Evolutionary conservation across 495 filamentous ascomycete genomes (phyloP), one percentile per base, ranked within the genome.

Genomic region (Hypoxylon fuscum): DNA sequence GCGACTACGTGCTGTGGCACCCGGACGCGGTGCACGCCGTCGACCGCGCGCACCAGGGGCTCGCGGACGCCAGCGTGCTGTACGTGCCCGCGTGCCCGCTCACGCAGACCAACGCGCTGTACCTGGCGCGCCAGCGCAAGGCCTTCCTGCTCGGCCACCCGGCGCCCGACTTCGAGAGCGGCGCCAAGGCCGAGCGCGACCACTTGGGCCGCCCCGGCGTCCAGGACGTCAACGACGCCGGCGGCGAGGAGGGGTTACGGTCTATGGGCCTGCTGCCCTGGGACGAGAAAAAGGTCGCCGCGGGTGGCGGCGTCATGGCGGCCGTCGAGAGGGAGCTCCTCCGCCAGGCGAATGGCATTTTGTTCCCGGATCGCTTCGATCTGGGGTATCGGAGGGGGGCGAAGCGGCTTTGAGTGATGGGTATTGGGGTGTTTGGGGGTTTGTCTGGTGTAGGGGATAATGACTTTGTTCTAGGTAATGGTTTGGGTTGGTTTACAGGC

Each of bases 1-100:
- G 93, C 7, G 92, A 96, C 72, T 96, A 90, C 71, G 90, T 96
- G 3, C 84, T 88, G 14, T 96, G 93, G 92, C 93, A 96, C 72
- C 94, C 91, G 55, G 92, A 88, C 32, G 63, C 69, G 7, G 69
- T 77, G 12, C 70, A 79, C 63, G 58, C 66, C 34, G 55, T 68
- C 35, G 53, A 71, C 27, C 14, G 45, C 2, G 9, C 35, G 21
- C 90, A 92, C 66, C 81, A 84, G 0, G 41, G 43, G 2, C 4
- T 20, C 3, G 42, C 56, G 3, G 53, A 59, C 27, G 18, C 67
- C 0, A 57, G 55, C 3, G 46, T 93, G 21, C 70, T 96, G 49
- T 95, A 96, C 62, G 90, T 95, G 43, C 92, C 92, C 0, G 86
- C 87, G 6, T 92, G 87, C 34, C 93, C 93, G 3, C 81, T 93